Conservation (phyloP, 202 grass and related monocot genomes). For the Schoenoplectus tabernaemontani region DNA sequence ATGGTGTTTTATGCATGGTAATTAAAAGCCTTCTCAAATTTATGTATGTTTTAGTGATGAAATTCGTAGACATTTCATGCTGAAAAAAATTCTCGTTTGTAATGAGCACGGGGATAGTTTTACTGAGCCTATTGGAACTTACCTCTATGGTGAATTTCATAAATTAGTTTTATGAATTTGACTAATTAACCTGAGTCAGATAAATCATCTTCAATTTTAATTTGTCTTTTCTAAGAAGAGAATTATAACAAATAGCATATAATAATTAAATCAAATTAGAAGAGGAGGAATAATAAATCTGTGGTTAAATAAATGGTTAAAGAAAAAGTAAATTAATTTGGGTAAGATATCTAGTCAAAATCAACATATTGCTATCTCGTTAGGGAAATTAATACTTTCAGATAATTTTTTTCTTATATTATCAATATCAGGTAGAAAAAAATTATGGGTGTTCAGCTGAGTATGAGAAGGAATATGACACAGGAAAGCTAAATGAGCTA, state of each 20-base stretch:
- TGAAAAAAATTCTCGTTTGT: background rate
- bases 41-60: background rate
- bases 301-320: background rate
- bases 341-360: background rate
- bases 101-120: background rate
- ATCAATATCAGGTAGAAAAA: constrained; percentile 70
- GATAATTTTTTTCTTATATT: background rate
- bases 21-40: background rate
- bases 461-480: constrained; percentile 64
- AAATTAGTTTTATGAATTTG: no score
- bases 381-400: background rate
- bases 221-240: background rate
- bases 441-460: constrained; percentile 92
- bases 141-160: no score
- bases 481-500: constrained; percentile 63
- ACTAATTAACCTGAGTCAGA: background rate
- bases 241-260: background rate
- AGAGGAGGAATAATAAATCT: background rate
- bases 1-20: background rate
- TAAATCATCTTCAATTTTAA: background rate
- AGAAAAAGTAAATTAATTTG: background rate
- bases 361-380: no score
- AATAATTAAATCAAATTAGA: background rate
- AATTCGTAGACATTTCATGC: background rate
- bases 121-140: no score